These are phyloP conservation scores for Rhododendron kiyosumense DNA, from an alignment of 148 eudicot genomes.

Conservation along the genomic window DNA sequence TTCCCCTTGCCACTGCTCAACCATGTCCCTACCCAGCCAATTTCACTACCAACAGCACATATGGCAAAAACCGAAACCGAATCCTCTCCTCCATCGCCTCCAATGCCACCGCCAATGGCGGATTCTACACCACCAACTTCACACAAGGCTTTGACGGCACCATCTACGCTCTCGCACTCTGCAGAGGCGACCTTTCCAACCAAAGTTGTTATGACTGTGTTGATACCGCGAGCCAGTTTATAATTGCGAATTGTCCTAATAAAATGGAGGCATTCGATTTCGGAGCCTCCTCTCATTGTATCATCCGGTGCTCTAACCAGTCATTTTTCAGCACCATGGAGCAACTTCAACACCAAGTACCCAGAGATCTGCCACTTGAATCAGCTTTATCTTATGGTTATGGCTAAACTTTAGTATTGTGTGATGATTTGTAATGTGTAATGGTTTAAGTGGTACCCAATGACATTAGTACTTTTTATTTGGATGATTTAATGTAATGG, in stretches of 20 bases:
- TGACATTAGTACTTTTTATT: too few relatives aligned
- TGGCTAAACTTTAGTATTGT: too few relatives aligned
- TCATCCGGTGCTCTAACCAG: neutral
- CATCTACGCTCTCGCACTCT: neutral
- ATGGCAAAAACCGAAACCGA: neutral
- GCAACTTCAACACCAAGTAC: too few relatives aligned
- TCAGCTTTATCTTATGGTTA: too few relatives aligned
- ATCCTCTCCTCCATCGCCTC: neutral
- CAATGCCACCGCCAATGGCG: neutral
- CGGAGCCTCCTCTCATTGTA: neutral
- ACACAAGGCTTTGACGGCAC: neutral
- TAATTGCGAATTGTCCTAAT: neutral
- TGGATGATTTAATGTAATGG: too few relatives aligned
- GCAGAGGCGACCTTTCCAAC: neutral
- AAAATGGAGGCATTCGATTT: neutral
- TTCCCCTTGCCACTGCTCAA: neutral
- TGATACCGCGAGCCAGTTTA: neutral
- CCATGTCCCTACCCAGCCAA: neutral
- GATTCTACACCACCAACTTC: neutral
- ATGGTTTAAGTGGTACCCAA: too few relatives aligned
- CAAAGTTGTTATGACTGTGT: neutral
- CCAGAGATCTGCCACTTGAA: too few relatives aligned
- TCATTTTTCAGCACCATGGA: neutral
- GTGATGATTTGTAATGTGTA: too few relatives aligned
- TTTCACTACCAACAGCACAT: neutral